phyloP scores from a whole-genome alignment of 768 basidiomycete species.

The Clitopilus hobsonii region DNA sequence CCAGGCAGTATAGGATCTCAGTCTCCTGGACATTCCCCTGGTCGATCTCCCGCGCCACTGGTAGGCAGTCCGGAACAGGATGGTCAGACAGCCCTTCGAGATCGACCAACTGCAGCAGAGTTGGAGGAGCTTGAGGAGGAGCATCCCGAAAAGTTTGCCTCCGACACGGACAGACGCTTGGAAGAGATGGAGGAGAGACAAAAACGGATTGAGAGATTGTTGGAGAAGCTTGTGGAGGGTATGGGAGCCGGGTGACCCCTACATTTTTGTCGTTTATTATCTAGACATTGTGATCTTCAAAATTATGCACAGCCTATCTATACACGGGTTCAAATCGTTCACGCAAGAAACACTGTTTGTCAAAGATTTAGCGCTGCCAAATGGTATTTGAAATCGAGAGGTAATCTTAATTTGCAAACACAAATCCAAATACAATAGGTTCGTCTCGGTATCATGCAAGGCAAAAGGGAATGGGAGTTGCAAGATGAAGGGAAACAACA shows the following conservation, averaged over 20 bases:
- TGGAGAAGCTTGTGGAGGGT: constrained; percentile 30
- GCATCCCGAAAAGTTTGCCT: background rate
- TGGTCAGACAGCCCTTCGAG: background rate
- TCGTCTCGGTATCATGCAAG: background rate
- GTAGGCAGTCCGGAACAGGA: constrained; percentile 16
- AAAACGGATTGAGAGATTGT: constrained; percentile 39
- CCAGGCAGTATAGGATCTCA: background rate
- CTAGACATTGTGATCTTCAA: too few relatives aligned
- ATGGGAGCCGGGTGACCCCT: constrained; percentile 7
- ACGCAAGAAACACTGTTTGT: too few relatives aligned
- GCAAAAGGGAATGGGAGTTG: background rate
- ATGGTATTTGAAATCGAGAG: too few relatives aligned
- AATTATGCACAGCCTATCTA: too few relatives aligned
- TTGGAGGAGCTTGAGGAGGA: background rate
- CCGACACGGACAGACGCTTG: constrained; percentile 17
- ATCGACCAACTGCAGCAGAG: background rate
- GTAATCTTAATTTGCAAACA: too few relatives aligned
- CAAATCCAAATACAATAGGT: too few relatives aligned
- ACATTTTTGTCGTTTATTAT: too few relatives aligned
- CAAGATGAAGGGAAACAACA: background rate
- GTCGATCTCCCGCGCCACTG: constrained; percentile 3
- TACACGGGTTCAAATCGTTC: too few relatives aligned
- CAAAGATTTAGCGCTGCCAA: too few relatives aligned
- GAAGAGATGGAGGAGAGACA: constrained; percentile 39
- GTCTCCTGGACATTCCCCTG: background rate